phyloP scores from a whole-genome alignment of 2,329 filamentous ascomycete species.

The Ascochyta lentis region DNA sequence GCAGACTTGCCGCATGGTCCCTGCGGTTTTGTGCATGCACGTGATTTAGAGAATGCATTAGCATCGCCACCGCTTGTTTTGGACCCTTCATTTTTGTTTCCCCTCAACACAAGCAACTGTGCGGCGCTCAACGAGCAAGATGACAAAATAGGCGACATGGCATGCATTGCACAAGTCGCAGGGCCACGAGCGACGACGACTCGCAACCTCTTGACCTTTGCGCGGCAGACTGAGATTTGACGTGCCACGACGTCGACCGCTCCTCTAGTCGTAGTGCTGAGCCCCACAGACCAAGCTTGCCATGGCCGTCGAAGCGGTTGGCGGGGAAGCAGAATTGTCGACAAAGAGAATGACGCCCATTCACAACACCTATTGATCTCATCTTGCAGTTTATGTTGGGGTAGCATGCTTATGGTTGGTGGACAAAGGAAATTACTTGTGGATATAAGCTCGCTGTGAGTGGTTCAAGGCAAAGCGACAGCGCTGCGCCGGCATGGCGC shows the following conservation, averaged over 20 bases:
- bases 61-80: neutral
- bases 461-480: constrained; percentile 28
- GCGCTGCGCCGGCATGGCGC: constrained; percentile 21
- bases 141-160: neutral
- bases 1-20: neutral
- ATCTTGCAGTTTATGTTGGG: constrained; percentile 24
- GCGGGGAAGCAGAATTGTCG: constrained; percentile 17
- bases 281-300: constrained; percentile 19
- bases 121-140: constrained; percentile 9
- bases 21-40: neutral
- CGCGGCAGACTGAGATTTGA: constrained; percentile 8
- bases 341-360: constrained; percentile 26
- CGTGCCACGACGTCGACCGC: constrained; percentile 18
- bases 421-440: constrained; percentile 38
- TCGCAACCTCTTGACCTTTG: constrained; percentile 5
- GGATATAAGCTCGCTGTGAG: constrained; percentile 25
- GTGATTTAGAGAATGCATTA: neutral
- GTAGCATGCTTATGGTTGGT: constrained; percentile 29
- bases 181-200: constrained; percentile 6
- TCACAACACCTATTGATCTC: constrained; percentile 32
- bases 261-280: constrained; percentile 14
- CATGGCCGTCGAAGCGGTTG: constrained; percentile 19
- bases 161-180: neutral
- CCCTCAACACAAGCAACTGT: constrained; percentile 7
- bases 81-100: neutral